Evolutionary conservation across 2,329 filamentous ascomycete genomes (phyloP).

Genomic region (Alternaria arbusti): DNA sequence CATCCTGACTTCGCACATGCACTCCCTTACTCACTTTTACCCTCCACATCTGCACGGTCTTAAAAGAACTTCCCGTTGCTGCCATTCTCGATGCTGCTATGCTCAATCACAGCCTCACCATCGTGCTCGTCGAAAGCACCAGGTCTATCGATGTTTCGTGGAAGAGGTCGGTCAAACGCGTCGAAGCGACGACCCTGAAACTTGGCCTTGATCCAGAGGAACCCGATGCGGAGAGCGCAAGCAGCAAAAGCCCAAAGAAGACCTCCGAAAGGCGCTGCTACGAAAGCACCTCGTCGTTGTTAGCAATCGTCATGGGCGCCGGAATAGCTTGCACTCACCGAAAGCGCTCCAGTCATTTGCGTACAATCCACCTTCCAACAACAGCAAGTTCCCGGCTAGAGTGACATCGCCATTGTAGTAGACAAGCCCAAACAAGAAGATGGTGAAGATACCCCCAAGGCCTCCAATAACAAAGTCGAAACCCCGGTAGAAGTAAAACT

Average conservation of each 20-base stretch:
- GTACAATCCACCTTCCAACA: constrained; percentile 77
- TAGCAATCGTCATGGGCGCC: constrained; percentile 1
- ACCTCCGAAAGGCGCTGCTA: constrained; percentile 78
- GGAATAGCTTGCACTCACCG: constrained; percentile 52
- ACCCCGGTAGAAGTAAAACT: constrained; percentile 74
- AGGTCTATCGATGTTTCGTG: constrained; percentile 9
- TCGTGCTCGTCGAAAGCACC: constrained; percentile 34
- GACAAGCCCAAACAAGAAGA: constrained; percentile 81
- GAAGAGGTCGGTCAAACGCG: constrained; percentile 63
- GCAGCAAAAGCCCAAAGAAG: constrained; percentile 73
- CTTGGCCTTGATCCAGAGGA: constrained; percentile 65
- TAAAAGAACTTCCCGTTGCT: constrained; percentile 45
- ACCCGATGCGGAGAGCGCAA: constrained; percentile 64
- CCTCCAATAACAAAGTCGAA: constrained; percentile 82
- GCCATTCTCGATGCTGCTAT: constrained; percentile 25
- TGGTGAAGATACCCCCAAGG: constrained; percentile 76
- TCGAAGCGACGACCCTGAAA: constrained; percentile 67
- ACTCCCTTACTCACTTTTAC: not conserved
- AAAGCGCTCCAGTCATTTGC: constrained; percentile 81
- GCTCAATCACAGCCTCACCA: constrained; percentile 32
- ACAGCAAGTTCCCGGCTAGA: constrained; percentile 69
- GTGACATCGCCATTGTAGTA: constrained; percentile 75
- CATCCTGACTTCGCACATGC: not conserved
- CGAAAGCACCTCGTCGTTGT: constrained; percentile 64
- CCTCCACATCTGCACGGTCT: not conserved